Percentiles rank a stretch among this genome's conserved stretches.
These are phyloP conservation scores for Neoarthrinium moseri DNA, from an alignment of 2,329 filamentous ascomycete species.

Conservation along the genomic window DNA sequence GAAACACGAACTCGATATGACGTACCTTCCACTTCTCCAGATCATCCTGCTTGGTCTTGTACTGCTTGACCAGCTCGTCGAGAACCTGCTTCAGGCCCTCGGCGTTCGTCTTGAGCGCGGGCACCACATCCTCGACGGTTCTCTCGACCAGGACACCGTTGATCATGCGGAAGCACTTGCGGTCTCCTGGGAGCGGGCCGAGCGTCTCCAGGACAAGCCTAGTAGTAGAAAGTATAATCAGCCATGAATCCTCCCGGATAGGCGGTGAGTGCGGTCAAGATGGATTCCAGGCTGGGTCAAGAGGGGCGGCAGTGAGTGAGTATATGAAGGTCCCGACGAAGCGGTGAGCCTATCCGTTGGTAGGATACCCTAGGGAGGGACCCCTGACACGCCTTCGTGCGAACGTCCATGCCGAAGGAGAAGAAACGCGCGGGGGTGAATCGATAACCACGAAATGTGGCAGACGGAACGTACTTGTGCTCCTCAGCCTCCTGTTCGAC, in stretches of 20 bases:
- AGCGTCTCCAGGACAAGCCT: conserved; percentile 95
- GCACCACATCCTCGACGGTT: conserved; percentile 89
- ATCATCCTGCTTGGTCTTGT: conserved; percentile 91
- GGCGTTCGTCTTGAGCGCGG: conserved; percentile 87
- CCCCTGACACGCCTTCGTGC: conserved; percentile 15
- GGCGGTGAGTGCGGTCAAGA: conserved; percentile 36
- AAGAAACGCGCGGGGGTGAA: too few relatives aligned
- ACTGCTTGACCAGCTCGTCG: conserved; percentile 93
- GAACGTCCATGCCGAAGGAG: too few relatives aligned
- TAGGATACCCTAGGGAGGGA: conserved; percentile 17
- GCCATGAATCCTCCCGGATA: conserved; percentile 10
- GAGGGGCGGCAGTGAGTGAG: not conserved
- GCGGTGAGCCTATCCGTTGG: conserved; percentile 27
- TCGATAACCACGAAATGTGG: too few relatives aligned
- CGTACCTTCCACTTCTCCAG: conserved; percentile 97
- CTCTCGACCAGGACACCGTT: conserved; percentile 95
- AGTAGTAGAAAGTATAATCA: not conserved
- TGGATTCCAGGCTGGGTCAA: not conserved
- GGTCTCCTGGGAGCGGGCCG: conserved; percentile 74
- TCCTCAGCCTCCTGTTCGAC: conserved; percentile 97
- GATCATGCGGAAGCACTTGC: conserved; percentile 98
- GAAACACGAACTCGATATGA: conserved; percentile 6
- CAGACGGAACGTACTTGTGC: conserved; percentile 76
- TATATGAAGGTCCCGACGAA: conserved; percentile 12
- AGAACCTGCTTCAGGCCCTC: conserved; percentile 92